Evolutionary conservation across 2,329 filamentous ascomycete species (phyloP), one percentile per base, ranked within the genome.

Genomic region (Cordyceps cicadae): DNA sequence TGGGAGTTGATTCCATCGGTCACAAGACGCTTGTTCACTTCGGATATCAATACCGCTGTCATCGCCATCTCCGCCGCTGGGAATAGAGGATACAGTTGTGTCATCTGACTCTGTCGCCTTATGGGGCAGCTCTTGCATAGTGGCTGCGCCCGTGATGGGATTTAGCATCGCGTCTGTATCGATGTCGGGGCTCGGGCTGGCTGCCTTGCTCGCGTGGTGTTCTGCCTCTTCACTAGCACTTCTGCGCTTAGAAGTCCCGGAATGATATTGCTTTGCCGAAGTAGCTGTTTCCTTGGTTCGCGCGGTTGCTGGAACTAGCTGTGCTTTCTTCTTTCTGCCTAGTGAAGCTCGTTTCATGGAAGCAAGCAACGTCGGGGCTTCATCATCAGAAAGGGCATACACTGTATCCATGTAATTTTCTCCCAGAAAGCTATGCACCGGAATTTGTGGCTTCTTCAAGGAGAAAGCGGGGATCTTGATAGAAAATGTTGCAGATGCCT

Each of bases 301-400:
- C 64, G 66, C 21, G 12, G 21, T 32, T 7, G 49, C 59, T 24
- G n/a, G 41, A 39, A 12, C 53, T 11, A 48, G 26, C 45, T 26
- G n/a, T 3, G 26, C n/a, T 5, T 59, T 59, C 29, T 54, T 53
- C 26, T 53, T 59, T 9, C 39, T 41, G 29, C 26, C 12, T 26
- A 59, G 32, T 9, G 50, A 48, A 15, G 48, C 14, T 3, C 26
- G 12, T n/a, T 61, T 59, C 26, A 37, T n/a, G 50, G 64, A 17
- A 50, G 39, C 6, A 12, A 69, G 56, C 14, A 67, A 46, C n/a
- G 73, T 59, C 0, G 72, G 72, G 15, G 69, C 67, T 59, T 75
- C 73, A 19, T 75, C 73, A 53, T 75, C 72, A 5, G 73, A 75
- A 7, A 75, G 67, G 5, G 65, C 64, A 55, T 66, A 67, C 1